Evolutionary conservation across 371 early-diverging fungal genomes (phyloP), one percentile per base, ranked within the genome.

Genomic region (Thermomucor indicae-seudaticae): DNA sequence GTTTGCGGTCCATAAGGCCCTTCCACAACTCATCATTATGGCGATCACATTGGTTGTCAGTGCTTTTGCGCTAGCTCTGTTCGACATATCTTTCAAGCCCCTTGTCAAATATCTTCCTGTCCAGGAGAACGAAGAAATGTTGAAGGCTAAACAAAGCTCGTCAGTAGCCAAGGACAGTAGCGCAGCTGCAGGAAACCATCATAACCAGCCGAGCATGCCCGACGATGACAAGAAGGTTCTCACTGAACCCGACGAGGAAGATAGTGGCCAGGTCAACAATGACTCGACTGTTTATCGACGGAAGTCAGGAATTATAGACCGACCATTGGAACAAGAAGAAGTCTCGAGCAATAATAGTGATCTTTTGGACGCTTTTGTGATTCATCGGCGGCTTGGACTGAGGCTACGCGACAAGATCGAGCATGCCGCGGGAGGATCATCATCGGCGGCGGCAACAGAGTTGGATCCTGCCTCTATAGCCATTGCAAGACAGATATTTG

Each of bases 1-100:
- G 40, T 85, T 88, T 62, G 76, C 84, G 31, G 69, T 85, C 39
- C 72, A 79, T 49, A 55, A 63, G 1, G 64, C 70, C 8, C 24
- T 69, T 42, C 74, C 72, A 12, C 83, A 79, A 43, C 52, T 80
- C 43, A 67, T 75, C 22, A 61, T 88, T 12, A 64, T 82, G 62
- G 60, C 83, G 30, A 53, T 81, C 30, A 51, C 77, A 1, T 59
- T 88, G 38, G 54, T 78, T 16, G 50, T 59, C 37, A 84, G 82
- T 2, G 55, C 63, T 6, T 60, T 75, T 30, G 67, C 78, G 1
- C 65, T 85, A 45, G 46, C 57, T 19, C 74, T 79, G 53, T 67
- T 85, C 47, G 80, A 85, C 57, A 75, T 75, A 48, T 75, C 81
- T 0, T 86, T 81, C 62, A 67, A 79, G 47, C 87, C 86, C 0